Evolutionary conservation across 352 stramenopile species (phyloP), one percentile per base, ranked within the genome.

Genomic region (Globisporangium nagaii): DNA sequence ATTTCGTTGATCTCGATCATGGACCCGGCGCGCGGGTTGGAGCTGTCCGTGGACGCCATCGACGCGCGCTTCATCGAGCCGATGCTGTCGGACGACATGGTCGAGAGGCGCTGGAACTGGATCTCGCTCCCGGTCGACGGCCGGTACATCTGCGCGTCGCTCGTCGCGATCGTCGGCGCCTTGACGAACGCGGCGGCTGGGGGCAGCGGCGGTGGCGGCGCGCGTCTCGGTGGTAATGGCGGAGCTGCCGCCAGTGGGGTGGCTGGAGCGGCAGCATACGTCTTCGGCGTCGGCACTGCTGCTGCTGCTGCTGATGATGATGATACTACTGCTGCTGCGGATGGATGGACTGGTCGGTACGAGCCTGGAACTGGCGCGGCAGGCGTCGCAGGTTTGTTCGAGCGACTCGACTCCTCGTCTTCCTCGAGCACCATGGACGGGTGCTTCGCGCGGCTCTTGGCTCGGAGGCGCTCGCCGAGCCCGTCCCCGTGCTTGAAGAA

Each of bases 1-100:
- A 65, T 50, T 36, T 65, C 51, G 36, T 44, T 60, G 28, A 60
- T 50, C 36, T 60, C 58, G 31, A 65, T 65, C 51, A 65, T 58
- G 20, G 58, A 65, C 3, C 58, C 58, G 4, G 58, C 58, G n/a
- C 58, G 58, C 11, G 40, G 27, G 22, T 60, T 49, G 20, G 32
- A 28, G 34, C 51, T 65, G 32, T 64, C 57, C 10, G 22, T 44
- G n/a, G 56, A 63, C 39, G 57, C 47, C 34, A 50, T 60, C 35
- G 58, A 65, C n/a, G 42, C 43, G 22, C 58, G 58, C 52, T 65
- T 60, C 19, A 60, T 46, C 11, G 58, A 60, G 19, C 47, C 52
- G 34, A 60, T 55, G 28, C 52, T 60, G 35, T 56, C 52, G 20
- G 36, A 49, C 17, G 58, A 54, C 45, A 56, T 50, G 15, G 36